Evolutionary conservation across 805 yeast species (phyloP), one percentile per base, ranked within the genome.

Genomic region (Pichia scutulata): DNA sequence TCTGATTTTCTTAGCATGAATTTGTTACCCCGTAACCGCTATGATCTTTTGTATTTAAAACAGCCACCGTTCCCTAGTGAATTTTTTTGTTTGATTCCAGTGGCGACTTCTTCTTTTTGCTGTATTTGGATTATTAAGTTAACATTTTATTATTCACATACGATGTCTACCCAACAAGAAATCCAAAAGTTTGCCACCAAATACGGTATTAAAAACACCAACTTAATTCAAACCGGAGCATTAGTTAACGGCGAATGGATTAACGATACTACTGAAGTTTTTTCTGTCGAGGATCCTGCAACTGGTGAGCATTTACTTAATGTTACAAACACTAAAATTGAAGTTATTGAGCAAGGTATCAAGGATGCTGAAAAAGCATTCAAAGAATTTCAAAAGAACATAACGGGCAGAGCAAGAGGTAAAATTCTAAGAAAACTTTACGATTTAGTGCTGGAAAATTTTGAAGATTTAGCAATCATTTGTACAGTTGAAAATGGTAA

Each of bases 401-500:
- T 81, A 78, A 59, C 88, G 88, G 47, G 58, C 68, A 28, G 72
- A 68, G 40, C 77, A 89, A 68, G 78, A 78, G 47, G 70, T 64
- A 54, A 73, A 71, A 28, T 64, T 85, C 52, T 86, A 48, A 62
- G 64, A 64, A 82, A 79, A 60, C 72, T 86, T 52, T 90, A 90
- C 50, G 89, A 84, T 52, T 70, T 83, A 57, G 63, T 86, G 47
- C 88, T 84, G 57, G 75, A 74, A 55, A 72, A 84, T 60, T 70
- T 74, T 41, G 90, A 84, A 50, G 70, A 78, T 49, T 72, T 86
- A 53, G 82, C 89, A 25, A 69, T 76, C 51, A 83, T 86, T 58
- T 92, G 86, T 68, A 70, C 89, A 18, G 70, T 80, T 56, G 90
- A 86, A 66, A 84, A 85, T 61, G 95, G 95, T 75, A 86, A 85